Evolutionary conservation across 2,329 filamentous ascomycete genomes (phyloP).

Genomic region (Fusarium sp.): DNA sequence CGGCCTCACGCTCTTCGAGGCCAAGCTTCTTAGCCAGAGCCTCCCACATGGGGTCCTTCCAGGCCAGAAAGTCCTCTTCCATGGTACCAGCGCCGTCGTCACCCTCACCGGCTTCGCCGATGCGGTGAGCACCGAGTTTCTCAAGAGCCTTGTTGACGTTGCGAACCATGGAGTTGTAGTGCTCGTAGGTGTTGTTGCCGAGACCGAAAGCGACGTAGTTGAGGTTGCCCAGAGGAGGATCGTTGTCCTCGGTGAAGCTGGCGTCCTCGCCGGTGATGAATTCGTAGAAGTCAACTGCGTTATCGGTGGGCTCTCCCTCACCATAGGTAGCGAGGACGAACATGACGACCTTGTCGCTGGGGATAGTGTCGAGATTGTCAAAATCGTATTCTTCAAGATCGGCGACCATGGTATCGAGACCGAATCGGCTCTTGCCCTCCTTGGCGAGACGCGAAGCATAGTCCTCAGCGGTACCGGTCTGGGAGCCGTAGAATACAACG

Average conservation of each 20-base stretch:
- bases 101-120: slow-evolving; percentile 90
- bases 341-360: slow-evolving; percentile 89
- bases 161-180: slow-evolving; percentile 99
- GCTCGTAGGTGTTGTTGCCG: slow-evolving; percentile 99
- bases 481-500: slow-evolving; percentile 97
- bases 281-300: slow-evolving; percentile 98
- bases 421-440: slow-evolving; percentile 95
- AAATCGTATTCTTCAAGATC: slow-evolving; percentile 98
- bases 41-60: slow-evolving; percentile 99
- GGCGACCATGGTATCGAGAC: slow-evolving; percentile 96
- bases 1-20: slow-evolving; percentile 91
- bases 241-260: slow-evolving; percentile 76
- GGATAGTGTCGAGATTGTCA: slow-evolving; percentile 88
- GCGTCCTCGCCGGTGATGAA: slow-evolving; percentile 86
- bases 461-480: slow-evolving; percentile 97
- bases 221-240: slow-evolving; percentile 79
- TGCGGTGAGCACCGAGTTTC: slow-evolving; percentile 82
- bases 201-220: slow-evolving; percentile 96
- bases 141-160: slow-evolving; percentile 82
- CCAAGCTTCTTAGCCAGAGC: slow-evolving; percentile 83
- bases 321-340: slow-evolving; percentile 98
- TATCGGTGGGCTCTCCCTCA: slow-evolving; percentile 97
- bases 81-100: slow-evolving; percentile 98
- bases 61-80: slow-evolving; percentile 98
- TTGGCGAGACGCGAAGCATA: slow-evolving; percentile 96